Evolutionary conservation across 345 rosid species (phyloP), one percentile per base, ranked within the genome.

Genomic region (Gossypium sturtianum): DNA sequence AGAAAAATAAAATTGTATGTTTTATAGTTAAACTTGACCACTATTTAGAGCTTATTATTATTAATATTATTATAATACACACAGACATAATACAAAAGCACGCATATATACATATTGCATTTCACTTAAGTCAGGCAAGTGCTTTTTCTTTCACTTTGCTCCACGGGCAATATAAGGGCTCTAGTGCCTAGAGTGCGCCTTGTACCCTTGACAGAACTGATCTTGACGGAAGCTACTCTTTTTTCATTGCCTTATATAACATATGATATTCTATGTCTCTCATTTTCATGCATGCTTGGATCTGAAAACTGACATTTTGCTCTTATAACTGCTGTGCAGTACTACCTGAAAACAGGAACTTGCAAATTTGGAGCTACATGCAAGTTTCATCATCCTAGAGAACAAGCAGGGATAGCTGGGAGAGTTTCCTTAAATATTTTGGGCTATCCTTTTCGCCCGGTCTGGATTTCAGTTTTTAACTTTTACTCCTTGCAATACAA

Each of bases 351-450:
- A 88, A 96, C 98, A 51, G 99, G 99, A 80, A 93, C 97, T n/a
- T 96, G 99, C 86, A 96, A 90, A 85, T 96, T 96, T 86, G 99
- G 99, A 75, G 97, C 93, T 75, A 96, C 99, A 74, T 96, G 99
- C 91, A 96, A 93, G 87, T 96, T 96, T 82, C 93, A 96, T 85
- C 99, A 96, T 83, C 99, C 99, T 45, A 90, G 86, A 83, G 92
- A 91, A 76, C 91, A 89, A 85, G 99, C 98, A 83, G 99, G 97
- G 52, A 86, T 89, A 82, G 89, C 92, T 71, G 98, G 91, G 80
- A 84, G 91, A 76, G 97, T 93, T 74, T 85, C 98, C 52, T 89
- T 96, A 80, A 96, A 96, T 83, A 76, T 87, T 77, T 74, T 93
- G 82, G 98, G 99, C 83, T 96, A 89, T 83, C 98, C 99, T 64